phyloP scores from a whole-genome alignment of 495 filamentous ascomycete species.

The Massariosphaeria phaeospora region DNA sequence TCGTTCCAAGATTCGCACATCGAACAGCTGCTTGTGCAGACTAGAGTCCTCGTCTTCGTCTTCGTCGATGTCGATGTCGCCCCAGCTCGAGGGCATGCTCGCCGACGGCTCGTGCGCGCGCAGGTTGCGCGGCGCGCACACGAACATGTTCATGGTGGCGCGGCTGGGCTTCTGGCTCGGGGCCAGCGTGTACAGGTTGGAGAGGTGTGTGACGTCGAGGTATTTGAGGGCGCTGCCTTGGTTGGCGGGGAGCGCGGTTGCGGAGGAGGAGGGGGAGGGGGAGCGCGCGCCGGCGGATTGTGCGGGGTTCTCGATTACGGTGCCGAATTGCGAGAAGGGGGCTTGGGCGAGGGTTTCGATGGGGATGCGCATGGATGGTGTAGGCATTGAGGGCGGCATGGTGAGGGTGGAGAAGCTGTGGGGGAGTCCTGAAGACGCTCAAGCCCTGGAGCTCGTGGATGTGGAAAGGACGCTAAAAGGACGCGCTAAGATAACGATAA shows the following conservation, averaged over 20 bases:
- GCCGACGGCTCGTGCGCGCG: constrained; percentile 35
- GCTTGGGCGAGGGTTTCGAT: constrained; percentile 55
- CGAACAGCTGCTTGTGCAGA: constrained; percentile 47
- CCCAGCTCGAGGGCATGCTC: constrained; percentile 33
- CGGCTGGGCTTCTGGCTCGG: constrained; percentile 57
- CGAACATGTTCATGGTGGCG: constrained; percentile 80
- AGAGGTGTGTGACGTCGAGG: constrained; percentile 65
- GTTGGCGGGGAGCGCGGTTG: constrained; percentile 56
- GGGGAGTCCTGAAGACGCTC: background rate
- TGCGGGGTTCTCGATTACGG: constrained; percentile 69
- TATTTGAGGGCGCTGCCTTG: constrained; percentile 87
- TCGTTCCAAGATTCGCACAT: constrained; percentile 75
- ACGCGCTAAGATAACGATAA: constrained; percentile 25
- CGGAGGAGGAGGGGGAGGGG: constrained; percentile 26
- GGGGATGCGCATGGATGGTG: constrained; percentile 31
- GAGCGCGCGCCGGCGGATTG: constrained; percentile 40
- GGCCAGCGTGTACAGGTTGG: constrained; percentile 60
- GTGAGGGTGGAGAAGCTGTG: too few relatives aligned
- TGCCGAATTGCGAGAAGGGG: constrained; percentile 76
- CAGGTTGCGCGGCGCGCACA: constrained; percentile 66
- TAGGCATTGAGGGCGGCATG: too few relatives aligned
- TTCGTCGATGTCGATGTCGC: constrained; percentile 32
- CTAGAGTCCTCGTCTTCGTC: constrained; percentile 20
- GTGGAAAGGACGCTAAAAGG: constrained; percentile 1
- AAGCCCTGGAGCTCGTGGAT: constrained; percentile 4